A percentile compares a stretch with the other conserved stretches of the same genome.
phyloP scores from a whole-genome alignment of 768 basidiomycete species.

The Psilocybe cyanescens region DNA sequence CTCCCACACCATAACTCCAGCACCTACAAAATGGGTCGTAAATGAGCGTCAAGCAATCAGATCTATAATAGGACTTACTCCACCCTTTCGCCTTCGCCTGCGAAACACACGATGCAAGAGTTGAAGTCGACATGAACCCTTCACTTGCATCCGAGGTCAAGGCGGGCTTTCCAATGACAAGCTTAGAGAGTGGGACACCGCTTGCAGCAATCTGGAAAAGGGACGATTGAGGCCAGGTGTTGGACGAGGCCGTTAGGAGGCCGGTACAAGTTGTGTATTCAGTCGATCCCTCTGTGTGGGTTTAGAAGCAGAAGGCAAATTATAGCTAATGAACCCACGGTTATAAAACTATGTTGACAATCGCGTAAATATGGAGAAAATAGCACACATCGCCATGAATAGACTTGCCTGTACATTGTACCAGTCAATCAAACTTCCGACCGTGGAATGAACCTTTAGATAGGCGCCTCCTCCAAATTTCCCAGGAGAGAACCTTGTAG shows the following conservation, averaged over 20 bases:
- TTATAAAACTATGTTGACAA: slow-evolving; percentile 43
- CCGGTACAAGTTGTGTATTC: slow-evolving; percentile 68
- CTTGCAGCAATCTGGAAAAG: slow-evolving; percentile 60
- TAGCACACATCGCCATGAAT: neutral
- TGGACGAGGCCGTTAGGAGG: slow-evolving; percentile 61
- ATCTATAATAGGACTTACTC: slow-evolving; percentile 46
- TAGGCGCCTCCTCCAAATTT: slow-evolving; percentile 55
- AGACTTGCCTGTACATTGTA: slow-evolving; percentile 53
- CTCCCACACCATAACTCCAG: slow-evolving; percentile 44
- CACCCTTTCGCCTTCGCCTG: slow-evolving; percentile 66
- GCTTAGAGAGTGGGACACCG: slow-evolving; percentile 62
- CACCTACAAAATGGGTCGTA: slow-evolving; percentile 25
- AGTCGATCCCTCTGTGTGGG: slow-evolving; percentile 52
- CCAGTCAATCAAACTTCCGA: slow-evolving; percentile 68
- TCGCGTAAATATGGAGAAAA: neutral
- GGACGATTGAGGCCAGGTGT: slow-evolving; percentile 64
- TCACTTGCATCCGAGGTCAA: slow-evolving; percentile 52
- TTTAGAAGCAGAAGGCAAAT: neutral
- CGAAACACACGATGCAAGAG: slow-evolving; percentile 60
- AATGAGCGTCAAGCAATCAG: neutral
- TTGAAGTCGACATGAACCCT: slow-evolving; percentile 62
- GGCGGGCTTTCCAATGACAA: slow-evolving; percentile 79
- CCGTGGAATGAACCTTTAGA: slow-evolving; percentile 51
- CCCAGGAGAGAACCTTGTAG: slow-evolving; percentile 43
- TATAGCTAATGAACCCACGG: slow-evolving; percentile 28